These are phyloP conservation scores for Pseudozyma tsukubaensis DNA, from an alignment of 1,284 basidiomycete species.

Conservation along the genomic window DNA sequence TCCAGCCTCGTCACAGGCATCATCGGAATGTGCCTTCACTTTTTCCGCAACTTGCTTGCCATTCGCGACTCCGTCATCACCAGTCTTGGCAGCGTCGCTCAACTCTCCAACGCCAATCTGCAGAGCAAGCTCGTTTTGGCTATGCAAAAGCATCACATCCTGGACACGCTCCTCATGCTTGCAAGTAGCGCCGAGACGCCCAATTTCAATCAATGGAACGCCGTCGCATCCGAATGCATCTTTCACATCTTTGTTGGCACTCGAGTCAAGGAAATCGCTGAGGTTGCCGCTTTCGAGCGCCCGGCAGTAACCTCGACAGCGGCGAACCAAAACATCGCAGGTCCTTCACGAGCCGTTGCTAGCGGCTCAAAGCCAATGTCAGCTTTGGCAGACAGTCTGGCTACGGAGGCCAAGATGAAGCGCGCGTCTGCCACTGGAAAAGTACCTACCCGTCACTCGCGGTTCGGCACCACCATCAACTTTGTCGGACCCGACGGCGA, in stretches of 20 bases:
- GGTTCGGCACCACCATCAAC: constrained; percentile 66
- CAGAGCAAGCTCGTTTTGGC: constrained; percentile 61
- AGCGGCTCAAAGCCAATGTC: constrained; percentile 14
- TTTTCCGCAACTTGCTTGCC: constrained; percentile 67
- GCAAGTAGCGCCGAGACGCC: constrained; percentile 61
- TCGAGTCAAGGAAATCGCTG: constrained; percentile 41
- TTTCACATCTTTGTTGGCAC: constrained; percentile 65
- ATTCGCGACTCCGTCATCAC: constrained; percentile 63
- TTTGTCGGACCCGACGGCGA: constrained; percentile 60
- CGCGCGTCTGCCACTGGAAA: constrained; percentile 27
- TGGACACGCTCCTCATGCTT: constrained; percentile 65
- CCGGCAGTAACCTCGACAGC: neutral
- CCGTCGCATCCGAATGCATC: constrained; percentile 63
- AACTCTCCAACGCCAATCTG: constrained; percentile 58
- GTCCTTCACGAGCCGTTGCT: constrained; percentile 4
- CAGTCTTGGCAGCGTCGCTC: constrained; percentile 52
- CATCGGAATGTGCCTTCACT: constrained; percentile 65
- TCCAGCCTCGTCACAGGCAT: constrained; percentile 62
- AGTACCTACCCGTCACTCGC: constrained; percentile 59
- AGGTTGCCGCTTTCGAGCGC: constrained; percentile 4
- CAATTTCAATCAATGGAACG: constrained; percentile 62
- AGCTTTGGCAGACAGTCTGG: constrained; percentile 48
- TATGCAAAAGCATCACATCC: constrained; percentile 56
- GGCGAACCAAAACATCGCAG: neutral
- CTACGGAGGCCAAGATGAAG: constrained; percentile 53